Percentiles rank a stretch among this genome's conserved stretches.
phyloP scores from a whole-genome alignment of 1,139 yeast genomes.

The Eremothecium cymbalariae region DNA sequence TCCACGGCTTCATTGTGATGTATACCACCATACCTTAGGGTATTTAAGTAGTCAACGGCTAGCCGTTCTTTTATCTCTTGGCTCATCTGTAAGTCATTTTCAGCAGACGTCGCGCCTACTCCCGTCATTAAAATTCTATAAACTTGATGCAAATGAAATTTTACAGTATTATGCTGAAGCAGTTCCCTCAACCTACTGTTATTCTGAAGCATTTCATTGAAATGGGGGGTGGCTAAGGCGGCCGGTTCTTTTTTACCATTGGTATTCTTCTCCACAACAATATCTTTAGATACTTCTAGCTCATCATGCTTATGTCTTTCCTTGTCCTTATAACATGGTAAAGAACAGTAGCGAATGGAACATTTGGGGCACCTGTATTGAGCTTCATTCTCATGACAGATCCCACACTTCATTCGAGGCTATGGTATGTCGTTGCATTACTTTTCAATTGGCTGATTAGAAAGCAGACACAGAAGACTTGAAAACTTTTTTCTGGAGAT shows the following conservation, averaged over 20 bases:
- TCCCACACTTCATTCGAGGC: constrained; percentile 34
- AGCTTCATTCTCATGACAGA: constrained; percentile 38
- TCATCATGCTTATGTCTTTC: constrained; percentile 36
- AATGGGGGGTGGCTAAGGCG: constrained; percentile 10
- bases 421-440: too few relatives aligned
- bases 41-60: constrained; percentile 30
- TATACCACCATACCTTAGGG: constrained; percentile 30
- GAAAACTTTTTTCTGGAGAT: neutral
- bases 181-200: constrained; percentile 24
- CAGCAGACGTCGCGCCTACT: constrained; percentile 15
- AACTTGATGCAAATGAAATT: constrained; percentile 30
- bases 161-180: constrained; percentile 30
- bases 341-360: constrained; percentile 42
- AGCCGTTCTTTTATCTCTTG: constrained; percentile 24
- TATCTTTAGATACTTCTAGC: constrained; percentile 6
- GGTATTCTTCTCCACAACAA: constrained; percentile 1
- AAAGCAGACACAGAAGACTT: neutral
- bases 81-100: constrained; percentile 14
- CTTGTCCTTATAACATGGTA: constrained; percentile 46
- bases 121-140: constrained; percentile 24
- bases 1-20: constrained; percentile 32
- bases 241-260: constrained; percentile 1
- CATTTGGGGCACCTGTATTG: constrained; percentile 64
- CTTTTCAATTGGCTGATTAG: too few relatives aligned
- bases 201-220: constrained; percentile 16